A percentile compares a stretch with the other conserved stretches of the same genome.
Conservation (phyloP, 306 rosid genomes). For the Castanospermum australe region DNA sequence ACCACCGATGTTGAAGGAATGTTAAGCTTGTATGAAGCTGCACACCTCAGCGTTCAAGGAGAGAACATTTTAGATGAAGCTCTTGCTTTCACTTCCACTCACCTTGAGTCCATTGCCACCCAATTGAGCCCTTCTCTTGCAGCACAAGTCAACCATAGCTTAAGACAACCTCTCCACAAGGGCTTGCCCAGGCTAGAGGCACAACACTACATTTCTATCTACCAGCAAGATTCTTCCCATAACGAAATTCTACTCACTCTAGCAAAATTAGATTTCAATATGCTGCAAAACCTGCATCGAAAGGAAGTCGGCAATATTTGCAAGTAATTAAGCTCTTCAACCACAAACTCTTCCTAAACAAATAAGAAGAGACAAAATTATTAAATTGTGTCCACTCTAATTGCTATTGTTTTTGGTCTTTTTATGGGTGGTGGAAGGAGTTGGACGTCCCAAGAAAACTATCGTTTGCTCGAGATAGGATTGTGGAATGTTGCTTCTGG, state of each 20-base stretch:
- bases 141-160: conserved; percentile 27
- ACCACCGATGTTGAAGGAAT: conserved; percentile 24
- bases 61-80: conserved; percentile 50
- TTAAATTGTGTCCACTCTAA: too few species aligned
- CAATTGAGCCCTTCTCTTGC: conserved; percentile 22
- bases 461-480: conserved; percentile 43
- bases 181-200: conserved; percentile 40
- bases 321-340: conserved; percentile 23
- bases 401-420: not conserved
- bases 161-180: conserved; percentile 33
- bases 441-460: conserved; percentile 24
- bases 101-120: not conserved
- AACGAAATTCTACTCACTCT: conserved; percentile 29
- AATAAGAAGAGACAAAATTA: not conserved
- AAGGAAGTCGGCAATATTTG: conserved; percentile 31
- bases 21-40: conserved; percentile 49
- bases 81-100: conserved; percentile 20
- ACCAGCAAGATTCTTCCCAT: conserved; percentile 38
- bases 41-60: conserved; percentile 35
- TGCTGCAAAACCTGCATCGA: conserved; percentile 41
- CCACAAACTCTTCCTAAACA: not conserved
- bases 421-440: conserved; percentile 53
- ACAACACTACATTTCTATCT: conserved; percentile 29
- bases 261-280: conserved; percentile 53
- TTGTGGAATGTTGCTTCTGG: conserved; percentile 55